Evolutionary conservation across 768 basidiomycete genomes (phyloP), one percentile per base, ranked within the genome.

Genomic region (Amylocystis lapponica): DNA sequence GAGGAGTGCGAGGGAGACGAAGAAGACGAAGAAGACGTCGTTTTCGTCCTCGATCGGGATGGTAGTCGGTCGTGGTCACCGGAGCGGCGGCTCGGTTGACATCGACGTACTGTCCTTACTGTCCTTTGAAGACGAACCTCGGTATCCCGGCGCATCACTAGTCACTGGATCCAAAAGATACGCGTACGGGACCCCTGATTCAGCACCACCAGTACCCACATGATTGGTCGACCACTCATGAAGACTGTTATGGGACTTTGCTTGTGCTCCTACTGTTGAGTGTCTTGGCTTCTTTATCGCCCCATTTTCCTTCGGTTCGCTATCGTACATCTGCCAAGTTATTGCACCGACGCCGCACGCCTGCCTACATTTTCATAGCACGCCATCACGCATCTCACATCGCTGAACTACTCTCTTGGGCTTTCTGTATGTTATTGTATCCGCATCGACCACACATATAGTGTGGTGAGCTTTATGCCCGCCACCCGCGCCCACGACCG

Each of bases 21-120:
- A 9, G 81, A 83, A 3, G 81, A 81, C 2, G 83, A 84, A n/a
- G 83, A 83, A 25, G 81, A 84, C 30, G 74, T 85, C n/a, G 81
- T 75, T n/a, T 81, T 85, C 50, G 82, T 85, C 29, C 73, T 85
- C 58, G 76, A 74, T 31, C 59, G 68, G 46, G 71, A 70, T 16
- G 47, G 43, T 10, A 22, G 33, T 17, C 27, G 51, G 27, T 54
- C 58, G 3, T 68, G 65, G 65, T 64, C 62, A 50, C 55, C 61
- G 36, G 63, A 67, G 48, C 62, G 55, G 23, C 23, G 27, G 23
- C 5, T 9, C 11, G 10, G 20, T 8, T 26, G 39, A n/a, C n/a
- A n/a, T n/a, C n/a, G n/a, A n/a, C n/a, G n/a, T n/a, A n/a, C n/a
- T n/a, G n/a, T n/a, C n/a, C n/a, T n/a, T n/a, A n/a, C n/a, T n/a